Percentiles rank a stretch among this genome's conserved stretches.
Conservation (phyloP, 108 stramenopile species). For the Stephanodiscus minutulus region DNA sequence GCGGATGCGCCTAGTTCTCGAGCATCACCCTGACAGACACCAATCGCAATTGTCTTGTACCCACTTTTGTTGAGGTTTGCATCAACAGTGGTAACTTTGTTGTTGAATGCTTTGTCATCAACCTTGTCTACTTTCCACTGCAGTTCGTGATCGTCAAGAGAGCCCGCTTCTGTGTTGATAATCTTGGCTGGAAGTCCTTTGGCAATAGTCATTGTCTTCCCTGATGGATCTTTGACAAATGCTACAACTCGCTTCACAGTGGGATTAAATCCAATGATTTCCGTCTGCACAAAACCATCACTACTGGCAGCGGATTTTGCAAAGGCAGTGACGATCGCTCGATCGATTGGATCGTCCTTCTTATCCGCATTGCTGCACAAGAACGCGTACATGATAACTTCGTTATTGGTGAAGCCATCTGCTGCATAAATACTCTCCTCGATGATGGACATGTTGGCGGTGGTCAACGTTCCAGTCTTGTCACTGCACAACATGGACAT, state of each 20-base stretch:
- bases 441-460: slow-evolving; percentile 82
- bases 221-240: slow-evolving; percentile 47
- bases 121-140: slow-evolving; percentile 65
- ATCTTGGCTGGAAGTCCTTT: slow-evolving; percentile 81
- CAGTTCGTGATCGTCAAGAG: slow-evolving; percentile 62
- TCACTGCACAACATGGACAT: slow-evolving; percentile 80
- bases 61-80: slow-evolving; percentile 47
- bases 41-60: slow-evolving; percentile 79
- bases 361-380: slow-evolving; percentile 81
- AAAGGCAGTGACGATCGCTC: slow-evolving; percentile 63
- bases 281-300: slow-evolving; percentile 44
- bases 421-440: slow-evolving; percentile 51
- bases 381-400: slow-evolving; percentile 62
- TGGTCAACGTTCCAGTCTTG: slow-evolving; percentile 91
- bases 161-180: slow-evolving; percentile 69
- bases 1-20: slow-evolving; percentile 46
- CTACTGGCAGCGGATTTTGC: slow-evolving; percentile 8
- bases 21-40: slow-evolving; percentile 57
- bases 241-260: slow-evolving; percentile 65
- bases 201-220: slow-evolving; percentile 55
- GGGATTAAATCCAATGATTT: slow-evolving; percentile 71
- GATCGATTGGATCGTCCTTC: slow-evolving; percentile 86
- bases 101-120: slow-evolving; percentile 28
- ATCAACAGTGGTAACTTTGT: slow-evolving; percentile 29
- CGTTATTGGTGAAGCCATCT: slow-evolving; percentile 52